Evolutionary conservation across 371 early-diverging fungal species (phyloP).

Genomic region (Apophysomyces variabilis): DNA sequence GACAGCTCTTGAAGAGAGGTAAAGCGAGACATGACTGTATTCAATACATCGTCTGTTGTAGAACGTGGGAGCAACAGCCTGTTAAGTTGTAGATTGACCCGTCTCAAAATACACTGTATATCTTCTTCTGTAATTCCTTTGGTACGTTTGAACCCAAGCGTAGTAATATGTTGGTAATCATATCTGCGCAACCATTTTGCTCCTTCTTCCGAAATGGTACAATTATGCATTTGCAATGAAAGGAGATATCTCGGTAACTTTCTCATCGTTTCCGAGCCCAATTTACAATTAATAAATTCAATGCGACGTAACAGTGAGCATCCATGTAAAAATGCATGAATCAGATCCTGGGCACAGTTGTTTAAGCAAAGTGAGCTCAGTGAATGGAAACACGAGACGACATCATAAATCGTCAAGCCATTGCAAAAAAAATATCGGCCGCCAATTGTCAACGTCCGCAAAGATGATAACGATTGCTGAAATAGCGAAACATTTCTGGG

Average conservation of each 20-base stretch:
- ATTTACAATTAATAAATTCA: neutral
- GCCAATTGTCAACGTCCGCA: neutral
- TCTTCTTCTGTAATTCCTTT: neutral
- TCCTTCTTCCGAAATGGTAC: neutral
- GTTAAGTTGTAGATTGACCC: neutral
- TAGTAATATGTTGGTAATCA: neutral
- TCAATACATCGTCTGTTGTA: neutral
- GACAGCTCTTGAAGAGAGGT: neutral
- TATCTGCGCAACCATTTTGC: neutral
- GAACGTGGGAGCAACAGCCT: neutral
- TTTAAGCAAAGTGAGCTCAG: neutral
- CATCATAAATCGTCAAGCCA: neutral
- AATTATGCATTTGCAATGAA: neutral
- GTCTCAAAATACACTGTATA: neutral
- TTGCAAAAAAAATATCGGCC: neutral
- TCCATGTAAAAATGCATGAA: neutral
- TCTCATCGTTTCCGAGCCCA: neutral
- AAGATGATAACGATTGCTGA: neutral
- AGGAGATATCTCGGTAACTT: neutral
- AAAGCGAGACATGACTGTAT: neutral
- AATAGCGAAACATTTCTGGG: neutral
- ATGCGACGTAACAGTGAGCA: neutral
- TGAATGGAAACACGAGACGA: neutral
- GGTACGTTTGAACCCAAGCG: neutral
- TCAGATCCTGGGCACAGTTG: neutral